Conservation (phyloP, 805 yeast genomes). For the Saccharomycopsis sp. region DNA sequence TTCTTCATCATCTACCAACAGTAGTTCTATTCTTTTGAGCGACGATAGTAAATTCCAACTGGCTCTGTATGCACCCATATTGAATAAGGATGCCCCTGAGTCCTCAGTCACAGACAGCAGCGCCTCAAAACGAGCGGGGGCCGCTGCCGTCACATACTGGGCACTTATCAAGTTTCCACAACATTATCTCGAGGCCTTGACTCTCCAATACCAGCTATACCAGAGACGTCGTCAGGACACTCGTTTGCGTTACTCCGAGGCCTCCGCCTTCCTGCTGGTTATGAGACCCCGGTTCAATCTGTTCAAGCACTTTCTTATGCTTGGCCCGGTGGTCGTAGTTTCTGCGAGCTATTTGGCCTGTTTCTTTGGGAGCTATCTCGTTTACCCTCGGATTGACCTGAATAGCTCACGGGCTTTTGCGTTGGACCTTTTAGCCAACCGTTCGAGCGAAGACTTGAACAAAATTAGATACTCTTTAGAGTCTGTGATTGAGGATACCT, state of each 20-base stretch:
- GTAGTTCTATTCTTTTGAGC: background rate
- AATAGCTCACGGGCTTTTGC: background rate
- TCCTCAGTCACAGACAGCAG: background rate
- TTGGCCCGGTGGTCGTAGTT: background rate
- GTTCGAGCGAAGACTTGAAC: background rate
- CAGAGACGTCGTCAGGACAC: background rate
- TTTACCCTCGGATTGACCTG: background rate
- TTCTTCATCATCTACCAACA: background rate
- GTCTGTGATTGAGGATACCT: background rate
- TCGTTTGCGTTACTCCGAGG: background rate
- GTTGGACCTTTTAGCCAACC: background rate
- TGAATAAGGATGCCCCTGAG: background rate
- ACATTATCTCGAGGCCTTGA: background rate
- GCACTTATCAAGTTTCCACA: background rate
- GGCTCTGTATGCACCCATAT: background rate
- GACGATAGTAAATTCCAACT: background rate
- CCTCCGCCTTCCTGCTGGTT: conserved; percentile 1
- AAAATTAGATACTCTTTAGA: background rate
- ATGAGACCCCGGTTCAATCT: background rate
- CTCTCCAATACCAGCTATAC: background rate
- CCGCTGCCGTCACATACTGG: background rate
- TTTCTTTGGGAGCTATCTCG: background rate
- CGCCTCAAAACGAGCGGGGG: background rate
- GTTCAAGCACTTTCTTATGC: background rate
- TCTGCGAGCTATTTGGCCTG: background rate